Evolutionary conservation across 345 rosid species (phyloP), one percentile per base, ranked within the genome.

Genomic region (Pugionium cornutum): DNA sequence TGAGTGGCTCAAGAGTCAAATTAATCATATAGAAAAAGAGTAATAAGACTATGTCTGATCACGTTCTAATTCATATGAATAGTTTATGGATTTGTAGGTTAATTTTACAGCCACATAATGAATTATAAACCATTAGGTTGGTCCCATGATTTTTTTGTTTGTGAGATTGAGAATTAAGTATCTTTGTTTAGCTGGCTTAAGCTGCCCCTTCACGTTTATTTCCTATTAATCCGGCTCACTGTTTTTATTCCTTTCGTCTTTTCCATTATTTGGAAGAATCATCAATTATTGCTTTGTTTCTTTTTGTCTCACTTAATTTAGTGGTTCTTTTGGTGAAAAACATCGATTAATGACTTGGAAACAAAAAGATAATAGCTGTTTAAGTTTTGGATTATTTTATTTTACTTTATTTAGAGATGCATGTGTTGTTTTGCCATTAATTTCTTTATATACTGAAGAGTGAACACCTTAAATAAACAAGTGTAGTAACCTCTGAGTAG

Each of bases 101-200:
- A 18, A 18, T 18, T 40, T 72, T 43, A 56, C 64, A 72, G 60
- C 48, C 70, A 72, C 66, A 58, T 64, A 58, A 65, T 65, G 43
- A 49, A 43, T 57, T 11, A 18, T 18, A 49, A 64, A 43, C 27
- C 61, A 64, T 72, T 64, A 65, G 76, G 34, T 72, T 65, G 70
- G 76, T 58, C 76, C 76, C 76, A 72, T 40, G 65, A 18, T 65
- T 64, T 72, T 72, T 72, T 64, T 72, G 36, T 65, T 72, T 57
- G 70, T 42, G 47, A 44, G 70, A 33, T 32, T 57, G 58, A 57
- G 48, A 41, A 56, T 56, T 64, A 37, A 37, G 51, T 39, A 26
- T 9, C 3, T 46, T 36, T 46, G 52, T 70, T 71, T 49, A 59
- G 76, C 53, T 49, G 65, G 60, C 32, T 72, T 72, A 65, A 65